Evolutionary conservation across 2,329 filamentous ascomycete species (phyloP).

Genomic region (Alternaria gansuensis): DNA sequence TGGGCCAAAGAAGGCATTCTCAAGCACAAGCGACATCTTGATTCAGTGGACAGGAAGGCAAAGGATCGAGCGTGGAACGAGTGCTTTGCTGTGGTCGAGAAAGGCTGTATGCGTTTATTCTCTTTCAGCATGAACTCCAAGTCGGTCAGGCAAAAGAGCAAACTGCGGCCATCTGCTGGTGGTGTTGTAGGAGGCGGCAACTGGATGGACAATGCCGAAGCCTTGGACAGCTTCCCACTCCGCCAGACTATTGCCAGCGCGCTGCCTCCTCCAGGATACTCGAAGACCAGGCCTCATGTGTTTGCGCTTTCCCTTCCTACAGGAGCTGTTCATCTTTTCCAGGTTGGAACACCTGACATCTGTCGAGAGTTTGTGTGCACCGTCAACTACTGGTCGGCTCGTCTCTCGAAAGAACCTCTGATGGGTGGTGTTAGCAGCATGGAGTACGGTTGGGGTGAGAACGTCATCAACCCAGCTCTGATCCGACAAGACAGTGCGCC

Average conservation of each 20-base stretch:
- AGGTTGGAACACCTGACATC: conserved; percentile 94
- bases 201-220: conserved; percentile 97
- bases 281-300: conserved; percentile 86
- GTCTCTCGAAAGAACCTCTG: conserved; percentile 91
- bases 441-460: conserved; percentile 95
- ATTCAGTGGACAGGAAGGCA: conserved; percentile 87
- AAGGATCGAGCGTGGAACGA: conserved; percentile 96
- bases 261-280: conserved; percentile 91
- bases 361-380: conserved; percentile 93
- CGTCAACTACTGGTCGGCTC: conserved; percentile 97
- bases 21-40: conserved; percentile 95
- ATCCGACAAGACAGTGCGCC: conserved; percentile 55
- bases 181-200: conserved; percentile 91
- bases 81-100: conserved; percentile 94
- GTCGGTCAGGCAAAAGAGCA: conserved; percentile 73
- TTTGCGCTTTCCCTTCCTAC: conserved; percentile 93
- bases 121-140: conserved; percentile 84
- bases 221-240: conserved; percentile 84
- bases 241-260: conserved; percentile 91
- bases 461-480: conserved; percentile 69
- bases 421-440: conserved; percentile 95
- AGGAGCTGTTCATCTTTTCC: conserved; percentile 96
- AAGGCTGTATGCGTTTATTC: conserved; percentile 92
- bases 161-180: conserved; percentile 64
- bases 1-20: conserved; percentile 98